Evolutionary conservation across 495 filamentous ascomycete species (phyloP), one percentile per base, ranked within the genome.

Genomic region (Tuber aestivum): DNA sequence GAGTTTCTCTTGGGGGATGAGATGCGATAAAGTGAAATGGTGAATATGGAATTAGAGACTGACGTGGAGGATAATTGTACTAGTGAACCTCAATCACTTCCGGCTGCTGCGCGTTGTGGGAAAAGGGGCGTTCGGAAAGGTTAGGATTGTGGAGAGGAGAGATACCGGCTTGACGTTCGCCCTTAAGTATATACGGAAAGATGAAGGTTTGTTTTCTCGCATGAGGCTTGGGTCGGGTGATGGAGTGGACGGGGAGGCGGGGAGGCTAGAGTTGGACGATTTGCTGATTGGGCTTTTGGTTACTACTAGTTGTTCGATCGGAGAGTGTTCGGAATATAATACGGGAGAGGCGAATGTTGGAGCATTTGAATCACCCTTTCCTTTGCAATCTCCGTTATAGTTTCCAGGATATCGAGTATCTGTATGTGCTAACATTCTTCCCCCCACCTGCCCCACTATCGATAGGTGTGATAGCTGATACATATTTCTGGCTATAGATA

Each of bases 271-370:
- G 71, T 68, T 37, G 38, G 38, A n/a, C 44, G 27, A 73, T 48
- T 41, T 40, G 40, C 78, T 80, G 72, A 81, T 74, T 32, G 27
- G 20, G 74, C 10, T 12, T 37, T 35, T 72, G 72, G 71, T 44
- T 70, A 70, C 72, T 74, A 69, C 68, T 82, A 97, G 95, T 99
- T 80, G 94, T 99, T 72, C 93, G 94, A 72, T 97, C 94, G 78
- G 95, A 98, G 85, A 98, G 95, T 82, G 95, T 99, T 77, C 90
- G 94, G 74, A 99, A 99, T 83, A 98, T 99, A 77, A 97, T 99
- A 80, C 91, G 96, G 78, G 95, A 99, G 86, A 90, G 95, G 75
- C 88, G 94, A 82, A 99, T 99, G 95, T 90, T 99, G 82, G 94
- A 98, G 84, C 94, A 97, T 84, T 87, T 99, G 81, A 97, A 97